Base-by-base conservation (phyloP, 1,139 yeast species). In the Kodamaea sp. region DNA sequence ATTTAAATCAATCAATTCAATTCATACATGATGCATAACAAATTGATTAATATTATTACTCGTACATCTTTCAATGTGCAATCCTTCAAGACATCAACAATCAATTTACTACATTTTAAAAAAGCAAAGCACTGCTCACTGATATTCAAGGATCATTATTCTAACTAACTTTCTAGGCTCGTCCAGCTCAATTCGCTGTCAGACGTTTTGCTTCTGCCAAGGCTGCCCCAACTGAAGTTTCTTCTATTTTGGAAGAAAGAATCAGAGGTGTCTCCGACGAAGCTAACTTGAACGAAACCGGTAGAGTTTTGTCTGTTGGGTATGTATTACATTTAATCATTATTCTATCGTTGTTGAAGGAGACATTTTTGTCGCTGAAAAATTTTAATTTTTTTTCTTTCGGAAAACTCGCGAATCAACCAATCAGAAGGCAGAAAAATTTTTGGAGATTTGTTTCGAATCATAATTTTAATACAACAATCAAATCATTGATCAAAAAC, bases 151-250 rank as follows among this genome's bases (percentile, higher is more conserved):
- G 3, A 15, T 15, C 20, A 15, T 15, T 15, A 15, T 15, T 15
- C 20, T 15, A 15, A 15, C 20, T 39, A 36, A 37, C 38, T 26
- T 36, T 47, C 29, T 63, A 80, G 86, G 84, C 87, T 62, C 85
- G 86, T 74, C 87, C 89, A 66, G 75, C 79, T 57, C 70, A 76
- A 64, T 64, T 75, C 58, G 69, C 77, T 60, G 81, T 82, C 63
- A 65, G 65, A 57, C 83, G 95, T 73, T 87, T 79, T 67, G 97
- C 97, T 65, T 83, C 94, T 51, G 94, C 95, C 60, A 94, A 92
- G 83, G 95, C 97, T 63, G 90, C 95, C 59, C 97, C 99, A 67
- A 92, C 98, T 58, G 99, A 94, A 78, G 98, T 94, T 57, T 89
- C 98, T 57, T 88, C 97, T 49, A 92, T 94, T 75, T 83, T 94